phyloP scores from a whole-genome alignment of 2,329 filamentous ascomycete genomes.

The Thielaviopsis musarum region DNA sequence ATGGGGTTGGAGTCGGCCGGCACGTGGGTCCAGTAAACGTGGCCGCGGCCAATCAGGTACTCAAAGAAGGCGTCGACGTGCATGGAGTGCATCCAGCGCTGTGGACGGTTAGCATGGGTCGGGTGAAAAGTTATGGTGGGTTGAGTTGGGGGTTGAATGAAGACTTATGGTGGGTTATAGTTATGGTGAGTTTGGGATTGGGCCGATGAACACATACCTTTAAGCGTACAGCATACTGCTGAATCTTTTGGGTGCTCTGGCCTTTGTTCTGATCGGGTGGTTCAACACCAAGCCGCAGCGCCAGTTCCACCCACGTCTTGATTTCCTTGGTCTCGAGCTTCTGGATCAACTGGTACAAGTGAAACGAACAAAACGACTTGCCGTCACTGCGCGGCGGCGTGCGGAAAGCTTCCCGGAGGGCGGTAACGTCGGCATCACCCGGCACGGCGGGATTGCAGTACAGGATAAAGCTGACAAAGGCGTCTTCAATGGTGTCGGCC shows the following conservation, averaged over 20 bases:
- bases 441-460: constrained; percentile 74
- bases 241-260: constrained; percentile 82
- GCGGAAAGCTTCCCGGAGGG: constrained; percentile 60
- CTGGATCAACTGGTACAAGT: constrained; percentile 60
- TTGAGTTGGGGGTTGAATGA: background rate
- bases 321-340: constrained; percentile 68
- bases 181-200: too few species aligned
- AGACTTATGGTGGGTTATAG: too few species aligned
- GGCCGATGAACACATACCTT: constrained; percentile 41
- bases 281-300: constrained; percentile 74
- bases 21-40: constrained; percentile 63
- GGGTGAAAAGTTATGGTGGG: too few species aligned
- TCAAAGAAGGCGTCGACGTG: constrained; percentile 92
- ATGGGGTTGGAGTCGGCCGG: constrained; percentile 48
- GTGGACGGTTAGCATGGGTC: background rate
- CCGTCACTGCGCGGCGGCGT: constrained; percentile 73
- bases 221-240: constrained; percentile 81
- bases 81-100: constrained; percentile 96
- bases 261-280: constrained; percentile 66
- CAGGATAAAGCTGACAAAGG: constrained; percentile 71
- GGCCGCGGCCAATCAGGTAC: constrained; percentile 49
- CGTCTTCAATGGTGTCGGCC: constrained; percentile 57
- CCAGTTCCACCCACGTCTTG: constrained; percentile 84
- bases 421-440: constrained; percentile 48
- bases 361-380: constrained; percentile 66